These are phyloP conservation scores for Phallus indusiatus DNA, from an alignment of 768 basidiomycete genomes.

Conservation along the genomic window DNA sequence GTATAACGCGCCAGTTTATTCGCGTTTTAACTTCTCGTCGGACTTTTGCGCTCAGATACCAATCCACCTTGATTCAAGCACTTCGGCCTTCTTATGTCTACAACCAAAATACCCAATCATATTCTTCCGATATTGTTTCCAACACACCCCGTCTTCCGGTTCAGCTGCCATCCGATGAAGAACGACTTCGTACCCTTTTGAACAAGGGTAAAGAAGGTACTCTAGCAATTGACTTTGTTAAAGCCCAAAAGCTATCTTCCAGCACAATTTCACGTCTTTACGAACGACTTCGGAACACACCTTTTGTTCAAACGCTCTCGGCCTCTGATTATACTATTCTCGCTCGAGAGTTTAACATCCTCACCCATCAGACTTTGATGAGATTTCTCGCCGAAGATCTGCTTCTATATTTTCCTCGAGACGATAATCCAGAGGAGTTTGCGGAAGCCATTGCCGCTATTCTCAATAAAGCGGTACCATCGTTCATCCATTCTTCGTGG, in stretches of 20 bases:
- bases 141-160: not conserved
- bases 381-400: not conserved
- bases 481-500: not conserved
- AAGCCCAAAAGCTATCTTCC: not conserved
- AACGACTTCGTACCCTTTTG: not conserved
- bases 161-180: not conserved
- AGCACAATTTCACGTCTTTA: not conserved
- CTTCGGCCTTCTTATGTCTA: not conserved
- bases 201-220: not conserved
- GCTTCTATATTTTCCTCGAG: conserved; percentile 5
- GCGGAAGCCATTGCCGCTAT: not conserved
- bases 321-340: not conserved
- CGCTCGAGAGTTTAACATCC: not conserved
- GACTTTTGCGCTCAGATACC: not conserved
- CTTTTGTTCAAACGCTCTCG: not conserved
- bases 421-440: not conserved
- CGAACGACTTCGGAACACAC: not conserved
- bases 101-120: not conserved
- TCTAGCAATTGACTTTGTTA: not conserved
- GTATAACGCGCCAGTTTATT: conserved; percentile 4
- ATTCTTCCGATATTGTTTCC: not conserved
- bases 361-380: not conserved
- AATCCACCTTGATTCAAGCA: not conserved
- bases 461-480: not conserved
- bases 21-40: not conserved